Evolutionary conservation across 129 eudicot species (phyloP).

Genomic region (Helianthus tuberosus): DNA sequence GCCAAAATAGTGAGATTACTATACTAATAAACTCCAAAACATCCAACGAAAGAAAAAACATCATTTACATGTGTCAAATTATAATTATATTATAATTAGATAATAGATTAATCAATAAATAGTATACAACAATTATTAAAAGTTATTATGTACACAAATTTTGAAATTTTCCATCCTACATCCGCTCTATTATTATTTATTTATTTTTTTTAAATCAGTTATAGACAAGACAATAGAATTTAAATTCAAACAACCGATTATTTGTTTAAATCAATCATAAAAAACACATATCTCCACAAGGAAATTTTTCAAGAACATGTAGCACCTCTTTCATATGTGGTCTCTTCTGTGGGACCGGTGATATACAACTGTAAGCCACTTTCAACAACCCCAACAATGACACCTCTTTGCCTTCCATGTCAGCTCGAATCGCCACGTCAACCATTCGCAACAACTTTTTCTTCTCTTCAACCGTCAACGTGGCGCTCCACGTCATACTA

Average conservation of each 20-base stretch:
- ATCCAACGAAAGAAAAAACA: too few species aligned
- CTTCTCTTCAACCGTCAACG: conserved; percentile 61
- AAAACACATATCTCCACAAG: conserved; percentile 42
- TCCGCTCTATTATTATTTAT: background rate
- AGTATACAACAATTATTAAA: background rate
- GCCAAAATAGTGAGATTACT: too few species aligned
- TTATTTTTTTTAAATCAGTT: background rate
- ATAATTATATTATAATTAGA: background rate
- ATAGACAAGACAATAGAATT: background rate
- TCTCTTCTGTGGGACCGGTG: conserved; percentile 88
- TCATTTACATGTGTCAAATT: too few species aligned
- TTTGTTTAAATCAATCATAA: conserved; percentile 36
- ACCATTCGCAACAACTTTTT: conserved; percentile 70
- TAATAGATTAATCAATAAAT: background rate
- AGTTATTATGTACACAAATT: conserved; percentile 10
- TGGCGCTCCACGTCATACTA: conserved; percentile 43
- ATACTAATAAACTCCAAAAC: too few species aligned
- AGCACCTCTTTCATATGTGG: conserved; percentile 91
- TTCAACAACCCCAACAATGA: conserved; percentile 60
- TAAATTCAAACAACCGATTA: conserved; percentile 21
- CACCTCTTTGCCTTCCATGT: conserved; percentile 93
- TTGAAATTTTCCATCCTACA: background rate
- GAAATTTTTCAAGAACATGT: conserved; percentile 79
- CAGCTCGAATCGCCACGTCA: conserved; percentile 80
- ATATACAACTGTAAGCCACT: conserved; percentile 76